Conservation (phyloP, 129 eudicot species). For the Centrapalus pauciflorus region DNA sequence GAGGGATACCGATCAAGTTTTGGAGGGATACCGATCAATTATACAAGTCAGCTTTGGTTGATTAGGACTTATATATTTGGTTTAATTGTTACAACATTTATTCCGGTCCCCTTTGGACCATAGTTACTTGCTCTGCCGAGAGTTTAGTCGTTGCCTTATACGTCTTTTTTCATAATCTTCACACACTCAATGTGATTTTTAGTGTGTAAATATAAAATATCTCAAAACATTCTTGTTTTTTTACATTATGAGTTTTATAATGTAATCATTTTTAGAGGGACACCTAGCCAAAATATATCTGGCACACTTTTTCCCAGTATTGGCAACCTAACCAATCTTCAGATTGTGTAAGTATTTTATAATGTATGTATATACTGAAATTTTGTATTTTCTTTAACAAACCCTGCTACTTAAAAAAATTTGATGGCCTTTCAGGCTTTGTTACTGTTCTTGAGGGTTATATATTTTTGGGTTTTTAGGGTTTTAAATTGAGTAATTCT, state of each 20-base stretch:
- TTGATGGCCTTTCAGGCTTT: too few relatives aligned
- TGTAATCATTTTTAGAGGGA: constrained; percentile 51
- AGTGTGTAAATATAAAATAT: constrained; percentile 9
- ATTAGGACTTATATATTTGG: too few relatives aligned
- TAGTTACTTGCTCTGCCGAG: constrained; percentile 84
- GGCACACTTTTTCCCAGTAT: constrained; percentile 84
- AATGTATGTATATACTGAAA: too few relatives aligned
- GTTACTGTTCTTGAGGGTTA: too few relatives aligned
- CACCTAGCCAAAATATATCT: constrained; percentile 83
- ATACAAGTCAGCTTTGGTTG: too few relatives aligned
- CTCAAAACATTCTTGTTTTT: background rate
- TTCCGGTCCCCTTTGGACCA: too few relatives aligned
- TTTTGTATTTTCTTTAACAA: background rate
- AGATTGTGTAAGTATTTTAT: constrained; percentile 59
- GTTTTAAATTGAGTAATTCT: background rate
- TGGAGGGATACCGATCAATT: too few relatives aligned
- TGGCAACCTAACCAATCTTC: constrained; percentile 89
- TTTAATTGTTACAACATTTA: too few relatives aligned
- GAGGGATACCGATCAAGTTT: too few relatives aligned
- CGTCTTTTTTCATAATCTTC: constrained; percentile 28
- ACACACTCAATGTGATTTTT: constrained; percentile 6
- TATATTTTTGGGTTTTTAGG: too few relatives aligned
- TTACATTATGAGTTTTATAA: background rate
- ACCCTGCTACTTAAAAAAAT: too few relatives aligned
- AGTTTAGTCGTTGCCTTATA: constrained; percentile 84